phyloP scores from a whole-genome alignment of 192 early-diverging fungal species.

The Rhizophagus sp. region DNA sequence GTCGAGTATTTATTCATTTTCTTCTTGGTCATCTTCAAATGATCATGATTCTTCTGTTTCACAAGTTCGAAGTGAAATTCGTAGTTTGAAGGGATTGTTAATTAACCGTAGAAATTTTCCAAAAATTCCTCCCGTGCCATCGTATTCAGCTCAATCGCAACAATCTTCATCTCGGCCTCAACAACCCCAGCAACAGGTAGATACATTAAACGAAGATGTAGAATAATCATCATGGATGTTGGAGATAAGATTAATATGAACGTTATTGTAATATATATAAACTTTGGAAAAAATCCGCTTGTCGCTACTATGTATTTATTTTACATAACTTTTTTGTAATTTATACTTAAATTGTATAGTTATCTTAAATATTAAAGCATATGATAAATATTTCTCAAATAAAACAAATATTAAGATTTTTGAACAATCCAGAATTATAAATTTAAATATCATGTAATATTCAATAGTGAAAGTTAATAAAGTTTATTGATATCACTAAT shows the following conservation, averaged over 20 bases:
- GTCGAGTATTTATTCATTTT: not conserved
- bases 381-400: too few relatives aligned
- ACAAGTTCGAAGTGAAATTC: slow-evolving; percentile 40
- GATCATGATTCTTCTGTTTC: slow-evolving; percentile 9
- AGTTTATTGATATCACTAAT: not conserved
- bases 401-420: not conserved
- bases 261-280: too few relatives aligned
- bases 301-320: not conserved
- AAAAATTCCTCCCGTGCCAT: slow-evolving; percentile 8
- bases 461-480: not conserved
- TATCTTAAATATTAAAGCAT: not conserved
- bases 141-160: not conserved
- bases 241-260: not conserved
- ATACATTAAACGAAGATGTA: not conserved
- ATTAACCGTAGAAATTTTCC: slow-evolving; percentile 44
- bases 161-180: not conserved
- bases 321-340: not conserved
- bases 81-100: slow-evolving; percentile 40
- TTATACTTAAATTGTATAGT: not conserved
- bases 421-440: not conserved
- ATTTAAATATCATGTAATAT: not conserved
- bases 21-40: not conserved
- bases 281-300: too few relatives aligned
- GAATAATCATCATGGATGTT: not conserved
- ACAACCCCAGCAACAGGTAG: not conserved